A percentile compares a stretch with the other conserved stretches of the same genome.
Evolutionary conservation across 2,329 filamentous ascomycete species (phyloP).

Genomic region (Sordariomycetes sp.): DNA sequence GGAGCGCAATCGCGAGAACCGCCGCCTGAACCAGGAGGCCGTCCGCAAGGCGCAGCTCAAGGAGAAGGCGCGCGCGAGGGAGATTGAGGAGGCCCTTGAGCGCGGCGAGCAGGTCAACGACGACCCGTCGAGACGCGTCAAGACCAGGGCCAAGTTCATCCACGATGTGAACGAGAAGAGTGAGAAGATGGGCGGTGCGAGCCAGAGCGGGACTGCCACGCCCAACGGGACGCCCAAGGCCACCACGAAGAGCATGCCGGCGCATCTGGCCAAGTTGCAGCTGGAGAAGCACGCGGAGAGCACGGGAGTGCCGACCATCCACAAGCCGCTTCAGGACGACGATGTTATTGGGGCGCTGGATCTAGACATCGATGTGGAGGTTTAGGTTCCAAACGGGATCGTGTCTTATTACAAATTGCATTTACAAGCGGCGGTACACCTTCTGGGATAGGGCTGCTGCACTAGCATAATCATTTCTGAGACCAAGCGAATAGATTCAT

Average conservation of each 20-base stretch:
- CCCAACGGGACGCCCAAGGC: constrained; percentile 44
- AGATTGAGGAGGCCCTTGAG: constrained; percentile 50
- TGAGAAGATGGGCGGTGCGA: constrained; percentile 39
- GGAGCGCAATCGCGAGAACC: constrained; percentile 75
- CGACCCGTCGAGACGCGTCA: constrained; percentile 52
- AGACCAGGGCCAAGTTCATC: constrained; percentile 59
- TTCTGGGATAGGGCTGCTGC: too few species aligned
- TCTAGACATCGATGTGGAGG: constrained; percentile 85
- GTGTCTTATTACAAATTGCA: too few species aligned
- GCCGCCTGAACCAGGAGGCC: constrained; percentile 74
- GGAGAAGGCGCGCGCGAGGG: constrained; percentile 58
- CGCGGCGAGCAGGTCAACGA: constrained; percentile 53
- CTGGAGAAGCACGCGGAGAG: constrained; percentile 44
- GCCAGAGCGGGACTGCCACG: constrained; percentile 36
- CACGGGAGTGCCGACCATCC: constrained; percentile 57
- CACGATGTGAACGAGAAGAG: constrained; percentile 48
- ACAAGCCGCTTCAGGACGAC: constrained; percentile 78
- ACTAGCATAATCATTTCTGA: too few species aligned
- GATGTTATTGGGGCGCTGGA: constrained; percentile 87
- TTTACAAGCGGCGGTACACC: too few species aligned
- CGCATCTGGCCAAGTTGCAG: constrained; percentile 45
- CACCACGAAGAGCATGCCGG: constrained; percentile 22
- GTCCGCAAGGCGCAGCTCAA: constrained; percentile 85
- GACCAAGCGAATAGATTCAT: too few species aligned
- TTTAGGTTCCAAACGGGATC: constrained; percentile 34